phyloP scores from a whole-genome alignment of 805 yeast genomes.

The Danielia reshetovae region DNA sequence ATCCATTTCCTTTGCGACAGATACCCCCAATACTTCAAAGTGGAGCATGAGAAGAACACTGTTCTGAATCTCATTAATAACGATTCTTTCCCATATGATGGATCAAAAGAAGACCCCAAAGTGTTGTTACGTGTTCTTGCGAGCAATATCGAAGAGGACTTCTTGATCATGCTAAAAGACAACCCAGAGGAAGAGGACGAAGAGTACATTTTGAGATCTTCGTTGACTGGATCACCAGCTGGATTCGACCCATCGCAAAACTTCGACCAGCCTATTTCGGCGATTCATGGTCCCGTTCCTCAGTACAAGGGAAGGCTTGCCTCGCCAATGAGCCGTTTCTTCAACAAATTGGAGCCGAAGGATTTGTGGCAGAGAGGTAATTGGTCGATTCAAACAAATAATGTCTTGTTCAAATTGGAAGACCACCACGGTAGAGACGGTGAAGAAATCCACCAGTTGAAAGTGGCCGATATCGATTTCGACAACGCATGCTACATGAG shows the following conservation, averaged over 20 bases:
- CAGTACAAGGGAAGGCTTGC: slow-evolving; percentile 53
- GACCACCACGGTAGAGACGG: slow-evolving; percentile 40
- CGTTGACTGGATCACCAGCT: slow-evolving; percentile 61
- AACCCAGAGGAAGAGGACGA: slow-evolving; percentile 36
- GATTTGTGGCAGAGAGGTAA: slow-evolving; percentile 61
- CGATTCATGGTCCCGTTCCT: slow-evolving; percentile 71
- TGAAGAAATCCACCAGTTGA: slow-evolving; percentile 28
- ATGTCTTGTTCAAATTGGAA: slow-evolving; percentile 42
- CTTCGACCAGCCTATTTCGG: slow-evolving; percentile 51
- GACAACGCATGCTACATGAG: slow-evolving; percentile 31
- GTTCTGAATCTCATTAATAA: slow-evolving; percentile 40
- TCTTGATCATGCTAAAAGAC: slow-evolving; percentile 48
- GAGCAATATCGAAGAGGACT: slow-evolving; percentile 58
- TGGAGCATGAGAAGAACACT: slow-evolving; percentile 17
- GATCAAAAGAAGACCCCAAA: slow-evolving; percentile 11
- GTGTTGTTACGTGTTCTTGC: slow-evolving; percentile 24
- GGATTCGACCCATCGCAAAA: slow-evolving; percentile 65
- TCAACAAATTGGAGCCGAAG: slow-evolving; percentile 49
- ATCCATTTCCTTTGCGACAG: slow-evolving; percentile 38
- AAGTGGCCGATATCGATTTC: slow-evolving; percentile 35
- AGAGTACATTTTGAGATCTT: slow-evolving; percentile 58
- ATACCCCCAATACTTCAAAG: slow-evolving; percentile 52
- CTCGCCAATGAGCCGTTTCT: slow-evolving; percentile 64
- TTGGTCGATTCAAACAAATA: slow-evolving; percentile 68
- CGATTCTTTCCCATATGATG: slow-evolving; percentile 30